These are phyloP conservation scores for Kluyveromyces sp. DNA, from an alignment of 1,139 yeast genomes.

Conservation along the genomic window DNA sequence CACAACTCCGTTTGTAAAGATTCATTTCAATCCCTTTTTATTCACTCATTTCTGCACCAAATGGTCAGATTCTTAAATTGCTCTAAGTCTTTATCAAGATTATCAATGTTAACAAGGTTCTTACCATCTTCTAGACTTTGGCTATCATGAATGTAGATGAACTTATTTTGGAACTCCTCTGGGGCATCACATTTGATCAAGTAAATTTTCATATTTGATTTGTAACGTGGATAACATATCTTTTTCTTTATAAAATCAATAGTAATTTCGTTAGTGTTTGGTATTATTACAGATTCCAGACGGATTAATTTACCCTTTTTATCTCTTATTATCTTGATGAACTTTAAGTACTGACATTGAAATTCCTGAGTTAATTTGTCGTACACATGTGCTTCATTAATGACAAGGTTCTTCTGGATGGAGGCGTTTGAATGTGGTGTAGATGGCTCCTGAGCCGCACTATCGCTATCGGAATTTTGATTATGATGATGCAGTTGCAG, in stretches of 20 bases:
- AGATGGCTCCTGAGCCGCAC: background rate
- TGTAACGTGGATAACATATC: conserved; percentile 39
- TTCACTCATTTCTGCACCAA: conserved; percentile 5
- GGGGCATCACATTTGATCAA: conserved; percentile 18
- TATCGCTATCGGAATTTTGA: background rate
- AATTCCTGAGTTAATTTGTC: conserved; percentile 22
- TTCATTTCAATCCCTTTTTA: background rate
- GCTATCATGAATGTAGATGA: conserved; percentile 7
- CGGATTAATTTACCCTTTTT: conserved; percentile 33
- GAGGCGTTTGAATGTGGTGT: conserved; percentile 1
- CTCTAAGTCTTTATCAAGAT: conserved; percentile 1
- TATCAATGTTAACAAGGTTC: background rate
- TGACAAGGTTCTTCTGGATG: conserved; percentile 6
- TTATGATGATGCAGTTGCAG: conserved; percentile 2
- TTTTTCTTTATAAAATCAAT: conserved; percentile 29
- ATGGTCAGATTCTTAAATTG: conserved; percentile 4
- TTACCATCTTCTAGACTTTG: conserved; percentile 1
- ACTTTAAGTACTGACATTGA: conserved; percentile 22
- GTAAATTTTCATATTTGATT: conserved; percentile 39
- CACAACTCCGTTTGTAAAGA: too few species aligned
- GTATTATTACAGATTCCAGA: conserved; percentile 28
- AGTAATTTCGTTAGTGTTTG: conserved; percentile 11
- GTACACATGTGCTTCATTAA: conserved; percentile 11
- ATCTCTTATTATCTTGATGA: conserved; percentile 35
- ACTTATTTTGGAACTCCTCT: conserved; percentile 6